Base-by-base conservation (phyloP, 192 early-diverging fungal species). In the Rhizoclosmatium sp. region DNA sequence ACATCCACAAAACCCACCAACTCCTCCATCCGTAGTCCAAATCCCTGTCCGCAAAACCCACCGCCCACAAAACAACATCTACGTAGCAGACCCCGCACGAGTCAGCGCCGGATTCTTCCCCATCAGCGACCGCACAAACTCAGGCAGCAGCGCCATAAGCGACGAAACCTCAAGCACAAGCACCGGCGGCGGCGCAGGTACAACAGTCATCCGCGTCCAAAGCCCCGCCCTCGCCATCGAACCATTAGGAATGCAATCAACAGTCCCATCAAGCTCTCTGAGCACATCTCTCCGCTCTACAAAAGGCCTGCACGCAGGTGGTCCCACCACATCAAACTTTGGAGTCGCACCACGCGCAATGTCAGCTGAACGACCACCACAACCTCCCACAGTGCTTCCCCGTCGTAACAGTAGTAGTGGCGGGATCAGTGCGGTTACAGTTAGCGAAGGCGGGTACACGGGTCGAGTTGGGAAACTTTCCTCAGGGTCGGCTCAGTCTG, bases 81-180 rank as follows among this genome's bases (percentile, higher is more conserved):
- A 59, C 48, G 70, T 42, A 46, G 67, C n/a, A 19, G 58, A 78
- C 16, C 77, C 77, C 1, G 69, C 66, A 42, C 47, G 69, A 12
- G 77, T 78, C 12, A 61, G 56, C 58, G 71, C 68, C 46, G 77
- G 77, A 42, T 78, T 78, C 31, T 78, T 78, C 45, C 77, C 77
- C 12, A 59, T n/a, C 47, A 59, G 70, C 39, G 51, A 62, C 21
- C 60, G 60, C 9, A 62, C 60, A 41, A 65, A 39, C 31, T 40
- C 10, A 31, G 31, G 31, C 31, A 31, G 31, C 31, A 31, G 31
- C 31, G 31, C 31, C 31, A 31, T 31, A 31, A 31, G 31, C 31
- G 31, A 31, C 31, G 31, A 31, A 31, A 31, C 31, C 31, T 31
- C 31, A 31, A 31, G 31, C 31, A 31, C 31, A 31, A 31, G 31